A percentile compares a stretch with the other conserved stretches of the same genome.
Evolutionary conservation across 257 asterid genomes (phyloP).

Genomic region (Primulina eburnea): DNA sequence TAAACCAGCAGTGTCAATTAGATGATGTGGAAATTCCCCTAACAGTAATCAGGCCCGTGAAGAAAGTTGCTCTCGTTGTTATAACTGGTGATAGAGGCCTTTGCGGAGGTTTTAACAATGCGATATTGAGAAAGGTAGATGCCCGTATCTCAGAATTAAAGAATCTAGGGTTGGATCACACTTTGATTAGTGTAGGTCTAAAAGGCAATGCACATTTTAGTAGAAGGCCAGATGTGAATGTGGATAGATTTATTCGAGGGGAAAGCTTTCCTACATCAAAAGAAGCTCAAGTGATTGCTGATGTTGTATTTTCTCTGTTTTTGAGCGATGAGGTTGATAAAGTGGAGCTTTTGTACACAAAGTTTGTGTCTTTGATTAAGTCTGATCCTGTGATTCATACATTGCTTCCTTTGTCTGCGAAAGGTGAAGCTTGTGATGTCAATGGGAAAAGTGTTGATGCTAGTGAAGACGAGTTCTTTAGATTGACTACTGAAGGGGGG

Average conservation of each 20-base stretch:
- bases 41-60: conserved; percentile 60
- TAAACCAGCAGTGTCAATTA: conserved; percentile 52
- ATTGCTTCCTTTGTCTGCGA: conserved; percentile 57
- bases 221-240: conserved; percentile 32
- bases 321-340: conserved; percentile 69
- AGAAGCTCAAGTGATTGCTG: conserved; percentile 77
- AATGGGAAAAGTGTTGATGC: conserved; percentile 54
- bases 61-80: conserved; percentile 56
- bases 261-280: conserved; percentile 58
- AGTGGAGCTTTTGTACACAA: conserved; percentile 71
- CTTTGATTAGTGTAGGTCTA: conserved; percentile 59
- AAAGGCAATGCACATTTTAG: conserved; percentile 60
- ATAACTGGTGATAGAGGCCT: conserved; percentile 71
- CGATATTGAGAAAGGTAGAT: conserved; percentile 51
- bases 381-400: conserved; percentile 58
- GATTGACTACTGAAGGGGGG: conserved; percentile 64
- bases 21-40: conserved; percentile 66
- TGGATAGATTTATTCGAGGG: conserved; percentile 49
- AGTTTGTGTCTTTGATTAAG: conserved; percentile 64
- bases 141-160: conserved; percentile 45
- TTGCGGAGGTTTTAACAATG: conserved; percentile 66
- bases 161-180: conserved; percentile 44
- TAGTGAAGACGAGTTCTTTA: conserved; percentile 55
- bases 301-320: conserved; percentile 60
- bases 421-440: conserved; percentile 51